Conservation (phyloP, 2,329 filamentous ascomycete genomes). For the Furcasterigmium furcatum region DNA sequence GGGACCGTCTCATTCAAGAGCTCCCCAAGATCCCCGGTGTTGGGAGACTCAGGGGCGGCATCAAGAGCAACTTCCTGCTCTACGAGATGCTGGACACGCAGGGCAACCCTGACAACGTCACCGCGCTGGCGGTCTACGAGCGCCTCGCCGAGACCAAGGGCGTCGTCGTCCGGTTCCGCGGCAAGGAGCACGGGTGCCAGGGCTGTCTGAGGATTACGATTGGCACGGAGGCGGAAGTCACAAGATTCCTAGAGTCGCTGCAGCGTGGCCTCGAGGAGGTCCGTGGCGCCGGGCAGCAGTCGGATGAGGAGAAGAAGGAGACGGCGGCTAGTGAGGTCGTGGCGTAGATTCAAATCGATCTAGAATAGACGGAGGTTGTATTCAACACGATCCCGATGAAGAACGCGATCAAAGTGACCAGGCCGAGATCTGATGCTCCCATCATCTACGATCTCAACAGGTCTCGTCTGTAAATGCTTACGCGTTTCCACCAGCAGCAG, state of each 20-base stretch:
- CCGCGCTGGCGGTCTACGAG: slow-evolving; percentile 79
- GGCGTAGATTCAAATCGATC: slow-evolving; percentile 21
- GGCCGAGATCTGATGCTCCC: no score
- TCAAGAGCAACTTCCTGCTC: slow-evolving; percentile 83
- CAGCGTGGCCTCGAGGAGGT: slow-evolving; percentile 45
- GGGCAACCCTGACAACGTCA: slow-evolving; percentile 74
- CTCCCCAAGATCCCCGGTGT: slow-evolving; percentile 75
- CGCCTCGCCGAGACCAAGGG: slow-evolving; percentile 79
- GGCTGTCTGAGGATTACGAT: slow-evolving; percentile 91
- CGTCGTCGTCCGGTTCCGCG: slow-evolving; percentile 90
- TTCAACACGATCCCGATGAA: no score
- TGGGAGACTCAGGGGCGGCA: slow-evolving; percentile 76
- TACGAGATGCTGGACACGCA: slow-evolving; percentile 77
- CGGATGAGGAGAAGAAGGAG: slow-evolving; percentile 32
- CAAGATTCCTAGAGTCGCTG: slow-evolving; percentile 71
- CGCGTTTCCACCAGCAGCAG: no score
- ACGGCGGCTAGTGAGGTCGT: slow-evolving; percentile 29
- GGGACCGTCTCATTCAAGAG: slow-evolving; percentile 70
- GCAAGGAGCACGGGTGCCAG: slow-evolving; percentile 85
- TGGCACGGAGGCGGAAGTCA: slow-evolving; percentile 84
- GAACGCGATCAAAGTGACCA: no score
- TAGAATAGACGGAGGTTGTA: no score
- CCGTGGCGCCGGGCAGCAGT: slow-evolving; percentile 20
- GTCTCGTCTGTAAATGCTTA: no score
- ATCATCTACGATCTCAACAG: no score